Percentiles rank a stretch among this genome's conserved stretches.
Conservation (phyloP, 352 stramenopile species). For the Halophytophthora polymorphica region DNA sequence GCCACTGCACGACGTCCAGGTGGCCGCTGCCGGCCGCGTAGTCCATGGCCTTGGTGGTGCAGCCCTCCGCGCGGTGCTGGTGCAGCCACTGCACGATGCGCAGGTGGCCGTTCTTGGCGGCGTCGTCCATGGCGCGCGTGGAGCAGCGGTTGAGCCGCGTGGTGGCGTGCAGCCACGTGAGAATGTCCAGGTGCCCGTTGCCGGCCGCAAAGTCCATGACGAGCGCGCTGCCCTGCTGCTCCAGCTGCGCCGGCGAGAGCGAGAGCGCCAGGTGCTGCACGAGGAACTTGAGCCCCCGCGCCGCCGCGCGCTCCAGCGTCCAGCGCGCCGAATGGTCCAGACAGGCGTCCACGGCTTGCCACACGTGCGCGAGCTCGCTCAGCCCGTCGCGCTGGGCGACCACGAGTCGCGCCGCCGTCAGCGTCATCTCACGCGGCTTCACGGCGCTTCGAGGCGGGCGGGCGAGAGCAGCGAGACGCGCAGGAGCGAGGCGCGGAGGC, state of each 20-base stretch:
- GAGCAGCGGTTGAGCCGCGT: constrained; percentile 47
- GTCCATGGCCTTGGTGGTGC: constrained; percentile 65
- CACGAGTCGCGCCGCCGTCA: constrained; percentile 50
- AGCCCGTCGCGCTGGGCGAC: constrained; percentile 36
- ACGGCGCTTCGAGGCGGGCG: constrained; percentile 6
- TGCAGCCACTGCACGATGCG: constrained; percentile 61
- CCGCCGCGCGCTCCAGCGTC: constrained; percentile 63
- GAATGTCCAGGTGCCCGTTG: constrained; percentile 71
- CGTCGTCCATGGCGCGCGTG: constrained; percentile 53
- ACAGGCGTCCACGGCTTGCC: constrained; percentile 36
- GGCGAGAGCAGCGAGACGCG: constrained; percentile 2
- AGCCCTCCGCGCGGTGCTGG: constrained; percentile 48
- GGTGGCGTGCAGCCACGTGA: constrained; percentile 49
- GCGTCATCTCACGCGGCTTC: constrained; percentile 36
- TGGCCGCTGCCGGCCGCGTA: constrained; percentile 56
- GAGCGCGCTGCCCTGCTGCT: constrained; percentile 35
- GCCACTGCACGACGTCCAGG: constrained; percentile 54
- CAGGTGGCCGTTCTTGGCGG: constrained; percentile 53
- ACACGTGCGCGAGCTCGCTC: constrained; percentile 61
- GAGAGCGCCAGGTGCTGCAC: constrained; percentile 61
- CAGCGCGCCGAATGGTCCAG: constrained; percentile 56
- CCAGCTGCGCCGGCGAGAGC: constrained; percentile 15
- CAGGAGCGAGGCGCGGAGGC: not conserved
- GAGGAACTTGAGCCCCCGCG: constrained; percentile 57
- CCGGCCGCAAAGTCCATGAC: constrained; percentile 73